Evolutionary conservation across 1,284 basidiomycete genomes (phyloP).

Genomic region (Fistulina hepatica): DNA sequence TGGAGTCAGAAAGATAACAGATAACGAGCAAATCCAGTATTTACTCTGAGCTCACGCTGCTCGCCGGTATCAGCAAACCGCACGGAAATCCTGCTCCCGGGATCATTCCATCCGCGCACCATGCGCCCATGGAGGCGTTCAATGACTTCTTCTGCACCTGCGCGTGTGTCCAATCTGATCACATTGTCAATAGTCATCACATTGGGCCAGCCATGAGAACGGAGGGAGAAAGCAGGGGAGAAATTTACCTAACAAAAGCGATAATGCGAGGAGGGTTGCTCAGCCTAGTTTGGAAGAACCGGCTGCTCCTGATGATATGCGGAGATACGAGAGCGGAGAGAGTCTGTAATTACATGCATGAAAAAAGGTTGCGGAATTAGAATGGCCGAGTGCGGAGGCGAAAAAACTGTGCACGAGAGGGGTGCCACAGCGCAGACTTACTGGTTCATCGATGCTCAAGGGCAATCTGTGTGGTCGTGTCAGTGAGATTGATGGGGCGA

Average conservation of each 20-base stretch:
- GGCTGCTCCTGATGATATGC: conserved; percentile 55
- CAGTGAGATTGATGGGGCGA: conserved; percentile 3
- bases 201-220: background rate
- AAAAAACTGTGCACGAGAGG: conserved; percentile 1
- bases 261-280: conserved; percentile 66
- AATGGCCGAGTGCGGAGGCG: background rate
- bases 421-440: conserved; percentile 16
- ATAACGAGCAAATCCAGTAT: conserved; percentile 13
- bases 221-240: background rate
- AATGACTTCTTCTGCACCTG: conserved; percentile 59
- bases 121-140: conserved; percentile 63
- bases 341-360: conserved; percentile 28
- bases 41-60: conserved; percentile 36
- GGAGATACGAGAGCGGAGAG: conserved; percentile 49
- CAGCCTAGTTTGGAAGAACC: conserved; percentile 63
- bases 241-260: conserved; percentile 56
- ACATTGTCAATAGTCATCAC: conserved; percentile 1
- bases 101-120: conserved; percentile 65
- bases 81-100: conserved; percentile 61
- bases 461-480: conserved; percentile 35
- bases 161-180: conserved; percentile 51
- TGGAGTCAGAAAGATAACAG: background rate
- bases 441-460: conserved; percentile 41
- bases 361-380: no score
- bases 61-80: conserved; percentile 58